Conservation (phyloP, 441 rosid species). For the Gossypium schwendimanii region DNA sequence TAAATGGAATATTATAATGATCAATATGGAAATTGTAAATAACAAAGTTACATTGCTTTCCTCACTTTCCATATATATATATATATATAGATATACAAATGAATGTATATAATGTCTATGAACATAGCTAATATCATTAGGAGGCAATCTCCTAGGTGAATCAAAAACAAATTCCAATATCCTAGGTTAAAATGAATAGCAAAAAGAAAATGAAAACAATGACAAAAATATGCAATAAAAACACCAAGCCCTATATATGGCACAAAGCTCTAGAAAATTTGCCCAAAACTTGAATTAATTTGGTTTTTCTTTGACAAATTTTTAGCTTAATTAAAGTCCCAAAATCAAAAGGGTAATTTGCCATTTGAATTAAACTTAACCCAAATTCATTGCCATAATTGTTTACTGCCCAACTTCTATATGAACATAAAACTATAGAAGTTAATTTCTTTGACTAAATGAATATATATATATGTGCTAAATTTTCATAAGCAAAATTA, state of each 20-base stretch:
- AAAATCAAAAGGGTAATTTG: neutral
- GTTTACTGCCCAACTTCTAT: neutral
- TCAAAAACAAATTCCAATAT: slow-evolving; percentile 13
- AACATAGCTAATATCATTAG: slow-evolving; percentile 18
- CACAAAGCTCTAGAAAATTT: slow-evolving; percentile 32
- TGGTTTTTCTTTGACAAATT: neutral
- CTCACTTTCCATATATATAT: neutral
- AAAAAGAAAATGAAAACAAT: neutral
- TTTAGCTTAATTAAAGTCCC: neutral
- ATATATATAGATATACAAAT: too few relatives aligned
- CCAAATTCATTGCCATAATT: neutral
- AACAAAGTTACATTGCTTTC: slow-evolving; percentile 10
- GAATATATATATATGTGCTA: neutral
- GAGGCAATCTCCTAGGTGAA: slow-evolving; percentile 11
- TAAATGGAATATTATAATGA: neutral
- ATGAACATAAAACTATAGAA: too few relatives aligned
- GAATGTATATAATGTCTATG: neutral
- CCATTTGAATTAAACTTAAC: neutral
- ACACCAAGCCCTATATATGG: slow-evolving; percentile 13
- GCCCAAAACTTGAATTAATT: neutral
- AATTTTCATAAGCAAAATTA: too few relatives aligned
- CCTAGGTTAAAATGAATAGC: slow-evolving; percentile 12
- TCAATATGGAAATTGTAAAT: slow-evolving; percentile 14
- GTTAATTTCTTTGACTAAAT: neutral
- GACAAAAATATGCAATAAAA: neutral